Conservation (phyloP, 2,329 filamentous ascomycete species). For the Alternaria sp. region DNA sequence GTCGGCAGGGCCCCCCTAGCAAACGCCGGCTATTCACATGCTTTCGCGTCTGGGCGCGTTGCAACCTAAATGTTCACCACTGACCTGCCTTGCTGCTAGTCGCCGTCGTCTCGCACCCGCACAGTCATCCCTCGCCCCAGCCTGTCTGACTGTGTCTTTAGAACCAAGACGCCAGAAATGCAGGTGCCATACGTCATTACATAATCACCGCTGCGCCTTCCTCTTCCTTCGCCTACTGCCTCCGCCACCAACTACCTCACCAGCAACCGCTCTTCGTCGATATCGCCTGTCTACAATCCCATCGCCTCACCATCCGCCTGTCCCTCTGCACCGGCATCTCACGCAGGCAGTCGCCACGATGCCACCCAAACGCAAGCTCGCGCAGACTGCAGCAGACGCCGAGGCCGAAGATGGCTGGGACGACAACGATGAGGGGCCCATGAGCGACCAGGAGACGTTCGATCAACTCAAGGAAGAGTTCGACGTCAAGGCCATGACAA, state of each 20-base stretch:
- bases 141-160: not conserved
- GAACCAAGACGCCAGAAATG: not conserved
- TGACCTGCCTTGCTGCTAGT: not conserved
- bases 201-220: slow-evolving; percentile 14
- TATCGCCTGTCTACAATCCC: not conserved
- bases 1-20: slow-evolving; percentile 23
- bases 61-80: not conserved
- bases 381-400: slow-evolving; percentile 43
- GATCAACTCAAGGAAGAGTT: slow-evolving; percentile 55
- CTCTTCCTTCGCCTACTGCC: not conserved
- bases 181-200: slow-evolving; percentile 19
- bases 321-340: slow-evolving; percentile 1
- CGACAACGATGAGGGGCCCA: slow-evolving; percentile 58
- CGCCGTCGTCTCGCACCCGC: not conserved
- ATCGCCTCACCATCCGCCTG: slow-evolving; percentile 5
- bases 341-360: slow-evolving; percentile 34
- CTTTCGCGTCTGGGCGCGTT: slow-evolving; percentile 23
- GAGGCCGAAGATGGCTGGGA: slow-evolving; percentile 65
- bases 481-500: slow-evolving; percentile 47
- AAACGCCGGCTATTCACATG: slow-evolving; percentile 32
- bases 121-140: not conserved
- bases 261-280: not conserved
- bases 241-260: not conserved
- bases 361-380: slow-evolving; percentile 58
- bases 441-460: slow-evolving; percentile 59